Percentiles rank a stretch among this genome's conserved stretches.
Evolutionary conservation across 192 early-diverging fungal species (phyloP).

Genomic region (Linderina pennispora): DNA sequence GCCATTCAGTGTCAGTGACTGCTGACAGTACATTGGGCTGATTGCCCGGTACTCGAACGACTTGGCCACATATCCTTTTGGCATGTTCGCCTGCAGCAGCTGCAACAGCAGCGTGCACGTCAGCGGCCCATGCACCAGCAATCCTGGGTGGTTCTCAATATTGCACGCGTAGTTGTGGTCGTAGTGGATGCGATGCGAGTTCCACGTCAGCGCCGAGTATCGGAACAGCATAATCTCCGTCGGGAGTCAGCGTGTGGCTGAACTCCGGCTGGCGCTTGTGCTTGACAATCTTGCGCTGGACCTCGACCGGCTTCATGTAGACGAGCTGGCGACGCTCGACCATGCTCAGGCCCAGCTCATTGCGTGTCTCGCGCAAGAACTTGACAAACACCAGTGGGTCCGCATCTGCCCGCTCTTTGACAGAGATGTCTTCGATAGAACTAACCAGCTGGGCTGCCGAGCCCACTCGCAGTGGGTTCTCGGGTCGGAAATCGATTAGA

Average conservation of each 20-base stretch:
- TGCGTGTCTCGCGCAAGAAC: constrained; percentile 57
- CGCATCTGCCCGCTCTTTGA: constrained; percentile 46
- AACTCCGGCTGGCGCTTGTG: constrained; percentile 57
- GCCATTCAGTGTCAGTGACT: constrained; percentile 51
- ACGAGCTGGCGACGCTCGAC: constrained; percentile 63
- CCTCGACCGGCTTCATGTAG: constrained; percentile 47
- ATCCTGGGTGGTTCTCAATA: constrained; percentile 62
- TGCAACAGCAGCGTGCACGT: constrained; percentile 70
- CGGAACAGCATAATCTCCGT: constrained; percentile 71
- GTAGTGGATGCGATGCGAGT: constrained; percentile 87
- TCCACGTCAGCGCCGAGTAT: constrained; percentile 88
- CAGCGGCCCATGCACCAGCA: constrained; percentile 76
- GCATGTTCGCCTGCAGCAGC: constrained; percentile 49
- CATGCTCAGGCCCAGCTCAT: constrained; percentile 54
- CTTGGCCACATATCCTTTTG: constrained; percentile 33
- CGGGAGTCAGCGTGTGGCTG: constrained; percentile 48
- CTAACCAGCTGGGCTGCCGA: constrained; percentile 56
- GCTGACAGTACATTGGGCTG: constrained; percentile 57
- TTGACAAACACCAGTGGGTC: constrained; percentile 66
- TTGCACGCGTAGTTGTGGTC: constrained; percentile 63
- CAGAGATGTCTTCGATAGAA: constrained; percentile 46
- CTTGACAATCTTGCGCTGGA: constrained; percentile 25
- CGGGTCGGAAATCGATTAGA: constrained; percentile 49
- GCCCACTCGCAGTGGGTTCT: constrained; percentile 60
- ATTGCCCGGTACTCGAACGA: constrained; percentile 67